Conservation (phyloP, 176 grass and related monocot genomes). For the Oryza nivara region DNA sequence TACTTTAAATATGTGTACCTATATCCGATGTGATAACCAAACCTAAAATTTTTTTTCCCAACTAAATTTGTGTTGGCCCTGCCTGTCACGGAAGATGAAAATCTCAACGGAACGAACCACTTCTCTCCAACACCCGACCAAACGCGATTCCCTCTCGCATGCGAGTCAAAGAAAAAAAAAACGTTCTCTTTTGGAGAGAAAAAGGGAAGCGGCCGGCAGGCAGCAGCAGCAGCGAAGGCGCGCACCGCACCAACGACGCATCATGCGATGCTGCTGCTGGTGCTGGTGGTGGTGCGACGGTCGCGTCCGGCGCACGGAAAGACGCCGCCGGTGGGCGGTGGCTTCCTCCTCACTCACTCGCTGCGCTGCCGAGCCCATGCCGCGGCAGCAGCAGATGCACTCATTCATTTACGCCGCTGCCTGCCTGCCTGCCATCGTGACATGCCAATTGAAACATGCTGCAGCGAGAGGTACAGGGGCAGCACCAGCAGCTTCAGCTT, state of each 20-base stretch:
- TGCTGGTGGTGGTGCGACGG: not conserved
- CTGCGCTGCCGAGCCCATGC: not conserved
- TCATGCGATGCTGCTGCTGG: not conserved
- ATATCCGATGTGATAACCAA: too few relatives aligned
- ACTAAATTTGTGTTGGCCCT: too few relatives aligned
- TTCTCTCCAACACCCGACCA: not conserved
- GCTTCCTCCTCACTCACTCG: conserved; percentile 26
- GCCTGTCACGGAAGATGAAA: not conserved
- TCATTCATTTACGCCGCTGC: not conserved
- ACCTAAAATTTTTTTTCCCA: too few relatives aligned
- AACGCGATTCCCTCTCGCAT: not conserved
- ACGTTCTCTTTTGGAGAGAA: not conserved
- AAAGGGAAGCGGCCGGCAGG: not conserved
- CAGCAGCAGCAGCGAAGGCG: not conserved
- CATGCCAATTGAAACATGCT: not conserved
- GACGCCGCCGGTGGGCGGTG: not conserved
- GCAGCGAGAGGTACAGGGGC: too few relatives aligned
- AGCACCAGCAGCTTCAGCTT: too few relatives aligned
- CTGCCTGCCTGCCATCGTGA: not conserved
- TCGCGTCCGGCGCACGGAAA: conserved; percentile 36
- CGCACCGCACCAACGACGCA: not conserved
- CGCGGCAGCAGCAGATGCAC: not conserved
- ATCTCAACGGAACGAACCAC: conserved; percentile 27
- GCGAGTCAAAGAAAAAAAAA: not conserved
- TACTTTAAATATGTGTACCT: too few relatives aligned